Evolutionary conservation across 2,329 filamentous ascomycete genomes (phyloP).

Genomic region (Phymatotrichopsis omnivora): DNA sequence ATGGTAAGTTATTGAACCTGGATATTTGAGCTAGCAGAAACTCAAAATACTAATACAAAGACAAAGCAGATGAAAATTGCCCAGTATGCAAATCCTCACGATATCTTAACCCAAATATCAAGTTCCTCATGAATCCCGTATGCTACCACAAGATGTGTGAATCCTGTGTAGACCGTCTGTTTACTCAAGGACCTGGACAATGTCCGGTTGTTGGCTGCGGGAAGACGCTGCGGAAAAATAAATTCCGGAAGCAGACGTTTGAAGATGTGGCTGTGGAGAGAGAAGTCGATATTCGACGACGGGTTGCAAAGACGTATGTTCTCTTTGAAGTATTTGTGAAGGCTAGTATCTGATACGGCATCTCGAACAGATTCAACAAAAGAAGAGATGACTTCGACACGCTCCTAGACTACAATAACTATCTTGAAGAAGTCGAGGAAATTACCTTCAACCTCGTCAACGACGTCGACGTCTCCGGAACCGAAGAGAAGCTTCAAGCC

Average conservation of each 20-base stretch:
- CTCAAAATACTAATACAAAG: slow-evolving; percentile 1
- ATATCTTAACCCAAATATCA: slow-evolving; percentile 88
- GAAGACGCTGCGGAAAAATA: slow-evolving; percentile 72
- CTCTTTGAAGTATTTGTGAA: slow-evolving; percentile 32
- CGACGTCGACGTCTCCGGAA: slow-evolving; percentile 47
- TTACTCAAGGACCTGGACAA: slow-evolving; percentile 79
- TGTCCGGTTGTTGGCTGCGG: slow-evolving; percentile 86
- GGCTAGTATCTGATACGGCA: slow-evolving; percentile 40
- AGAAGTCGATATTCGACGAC: slow-evolving; percentile 80
- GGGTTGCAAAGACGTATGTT: slow-evolving; percentile 58
- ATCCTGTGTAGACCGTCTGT: slow-evolving; percentile 88
- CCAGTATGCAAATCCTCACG: slow-evolving; percentile 95
- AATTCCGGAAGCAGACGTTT: slow-evolving; percentile 83
- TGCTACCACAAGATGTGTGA: slow-evolving; percentile 99
- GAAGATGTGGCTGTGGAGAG: slow-evolving; percentile 78
- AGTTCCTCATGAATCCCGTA: slow-evolving; percentile 92
- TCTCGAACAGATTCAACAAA: too few relatives aligned
- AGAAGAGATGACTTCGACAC: slow-evolving; percentile 83
- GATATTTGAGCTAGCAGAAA: too few relatives aligned
- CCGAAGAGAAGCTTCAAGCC: slow-evolving; percentile 45
- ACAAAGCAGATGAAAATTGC: slow-evolving; percentile 60
- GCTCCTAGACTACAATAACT: slow-evolving; percentile 78
- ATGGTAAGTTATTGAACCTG: too few relatives aligned
- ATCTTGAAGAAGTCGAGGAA: slow-evolving; percentile 84
- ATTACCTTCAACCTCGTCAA: slow-evolving; percentile 81